Evolutionary conservation across 768 basidiomycete species (phyloP), one percentile per base, ranked within the genome.

Genomic region (Imleria badia): DNA sequence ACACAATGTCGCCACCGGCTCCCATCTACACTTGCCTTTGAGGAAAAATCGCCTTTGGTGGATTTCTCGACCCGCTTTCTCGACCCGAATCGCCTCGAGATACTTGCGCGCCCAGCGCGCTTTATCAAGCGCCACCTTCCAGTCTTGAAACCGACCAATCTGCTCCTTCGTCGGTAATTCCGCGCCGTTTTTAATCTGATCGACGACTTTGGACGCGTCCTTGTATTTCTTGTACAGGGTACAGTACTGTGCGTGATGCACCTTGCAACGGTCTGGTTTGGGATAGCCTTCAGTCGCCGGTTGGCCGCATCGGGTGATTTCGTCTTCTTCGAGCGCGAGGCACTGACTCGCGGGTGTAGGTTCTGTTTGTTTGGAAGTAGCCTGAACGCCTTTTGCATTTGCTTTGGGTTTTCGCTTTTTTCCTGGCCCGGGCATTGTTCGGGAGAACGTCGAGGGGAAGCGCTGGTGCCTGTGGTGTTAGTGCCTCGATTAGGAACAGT

Each of bases 1-100:
- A 14, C 13, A 29, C 9, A 39, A 19, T 4, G 6, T 0, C 9
- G 6, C 9, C 5, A 9, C 38, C 38, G 11, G 4, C 2, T n/a
- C n/a, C n/a, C n/a, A 19, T 20, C 11, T 11, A 12, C 38, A 55
- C 65, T 13, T 33, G 63, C 72, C 60, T 59, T 72, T 70, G 7
- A 72, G 42, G 36, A 72, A 71, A 55, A 73, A 74, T 3, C 71
- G 62, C n/a, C 42, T 58, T 8, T 60, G 56, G 34, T 74, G 73
- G 23, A 73, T 62, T 1, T 66, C 58, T 29, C 71, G 55, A 0
- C 74, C 73, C 1, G 58, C 52, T 43, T 61, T 64, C 45, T 75
- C 73, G 0, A 65, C 61, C 2, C 72, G 61, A 19, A 73, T 67
- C 10, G 69, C 71, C 41, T 71, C 66, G 11, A 73, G 52, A 47